Evolutionary conservation across 2,329 filamentous ascomycete genomes (phyloP), one percentile per base, ranked within the genome.

Genomic region (Apiospora koreana): DNA sequence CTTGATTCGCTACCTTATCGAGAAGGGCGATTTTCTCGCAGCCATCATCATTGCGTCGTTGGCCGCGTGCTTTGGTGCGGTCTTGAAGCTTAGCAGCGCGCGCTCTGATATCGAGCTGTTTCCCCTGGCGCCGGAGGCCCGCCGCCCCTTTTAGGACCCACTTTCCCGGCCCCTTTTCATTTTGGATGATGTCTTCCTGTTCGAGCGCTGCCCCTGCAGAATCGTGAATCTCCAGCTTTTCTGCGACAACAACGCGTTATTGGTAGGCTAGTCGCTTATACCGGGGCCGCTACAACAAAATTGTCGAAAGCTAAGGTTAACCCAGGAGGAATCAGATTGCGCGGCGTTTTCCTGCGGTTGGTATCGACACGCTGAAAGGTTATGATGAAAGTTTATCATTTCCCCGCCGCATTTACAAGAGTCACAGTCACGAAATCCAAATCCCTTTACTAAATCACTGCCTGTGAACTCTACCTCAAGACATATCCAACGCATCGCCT

Each of bases 181-280:
- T 76, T 80, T 84, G 70, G 83, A 84, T 72, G 80, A 81, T 8
- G 79, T 80, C 73, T 80, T 83, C 72, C 80, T 82, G 45, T 81
- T 83, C 46, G 80, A 81, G 18, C 75, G 83, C 9, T 84, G 81
- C 79, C 76, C 79, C 16, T 74, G 77, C 4, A 79, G 80, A 62
- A 69, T 73, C 10, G 80, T 84, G 69, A 79, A 80, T 69, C 77
- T 85, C 65, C 80, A 83, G 70, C 77, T 85, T 12, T 83, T 83
- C 0, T 83, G 81, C 73, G 82, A 83, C 70, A 82, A 84, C 74
- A 77, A 79, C 3, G 82, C 82, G 69, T 84, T 83, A 67, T 86
- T 88, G 75, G 87, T 86, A 69, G 86, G 87, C 74, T 80, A 87
- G 4, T 83, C 85, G 9, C 85, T n/a, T 12, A 25, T 8, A n/a